A percentile compares a stretch with the other conserved stretches of the same genome.
These are phyloP conservation scores for Lachnellula cervina DNA, from an alignment of 2,329 filamentous ascomycete genomes.

Conservation along the genomic window DNA sequence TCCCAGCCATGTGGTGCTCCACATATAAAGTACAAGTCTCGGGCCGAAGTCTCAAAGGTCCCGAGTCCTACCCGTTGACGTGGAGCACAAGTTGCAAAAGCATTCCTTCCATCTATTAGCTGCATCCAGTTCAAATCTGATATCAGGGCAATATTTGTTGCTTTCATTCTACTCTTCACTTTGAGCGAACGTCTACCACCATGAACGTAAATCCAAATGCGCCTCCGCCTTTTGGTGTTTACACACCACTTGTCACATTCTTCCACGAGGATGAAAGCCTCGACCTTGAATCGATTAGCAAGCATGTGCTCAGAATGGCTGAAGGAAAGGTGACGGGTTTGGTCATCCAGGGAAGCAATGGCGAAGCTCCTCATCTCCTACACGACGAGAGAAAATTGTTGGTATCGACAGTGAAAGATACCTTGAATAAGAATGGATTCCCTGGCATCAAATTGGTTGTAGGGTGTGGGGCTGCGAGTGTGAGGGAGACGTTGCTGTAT, in stretches of 20 bases:
- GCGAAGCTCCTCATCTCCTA: conserved; percentile 67
- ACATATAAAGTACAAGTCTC: too few species aligned
- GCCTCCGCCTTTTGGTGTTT: conserved; percentile 41
- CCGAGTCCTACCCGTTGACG: too few species aligned
- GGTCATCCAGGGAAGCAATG: conserved; percentile 67
- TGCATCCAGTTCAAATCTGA: too few species aligned
- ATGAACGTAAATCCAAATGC: too few species aligned
- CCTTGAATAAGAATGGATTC: conserved; percentile 53
- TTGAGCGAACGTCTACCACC: too few species aligned
- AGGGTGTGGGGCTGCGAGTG: conserved; percentile 65
- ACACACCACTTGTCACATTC: conserved; percentile 60
- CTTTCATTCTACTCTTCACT: too few species aligned
- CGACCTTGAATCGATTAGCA: conserved; percentile 46
- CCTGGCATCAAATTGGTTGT: conserved; percentile 57
- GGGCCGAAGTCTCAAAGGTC: too few species aligned
- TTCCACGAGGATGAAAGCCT: conserved; percentile 52
- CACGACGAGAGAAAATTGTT: conserved; percentile 60
- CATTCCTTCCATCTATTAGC: too few species aligned
- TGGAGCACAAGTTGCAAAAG: too few species aligned
- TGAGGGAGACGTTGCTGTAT: conserved; percentile 60
- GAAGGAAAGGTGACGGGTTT: conserved; percentile 62
- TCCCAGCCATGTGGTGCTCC: too few species aligned
- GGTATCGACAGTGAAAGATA: conserved; percentile 56
- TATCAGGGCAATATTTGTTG: too few species aligned
- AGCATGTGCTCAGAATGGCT: conserved; percentile 55